Evolutionary conservation across 2,329 filamentous ascomycete genomes (phyloP).

Genomic region (Aspergillus sp.): DNA sequence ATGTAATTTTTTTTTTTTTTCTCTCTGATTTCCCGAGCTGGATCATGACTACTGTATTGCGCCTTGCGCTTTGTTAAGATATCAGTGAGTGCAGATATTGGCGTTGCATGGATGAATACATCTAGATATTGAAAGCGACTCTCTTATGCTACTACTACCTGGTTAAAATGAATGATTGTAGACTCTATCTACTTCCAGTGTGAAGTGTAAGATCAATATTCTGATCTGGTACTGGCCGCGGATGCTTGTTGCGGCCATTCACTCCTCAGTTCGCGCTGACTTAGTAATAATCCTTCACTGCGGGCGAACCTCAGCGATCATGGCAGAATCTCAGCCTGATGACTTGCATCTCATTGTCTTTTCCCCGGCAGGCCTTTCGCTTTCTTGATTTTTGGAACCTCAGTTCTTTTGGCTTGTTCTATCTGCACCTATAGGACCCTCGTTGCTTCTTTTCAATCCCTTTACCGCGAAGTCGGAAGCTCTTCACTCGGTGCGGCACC

Average conservation of each 20-base stretch:
- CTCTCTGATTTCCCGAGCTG: constrained; percentile 3
- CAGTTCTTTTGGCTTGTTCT: constrained; percentile 4
- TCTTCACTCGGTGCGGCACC: constrained; percentile 14
- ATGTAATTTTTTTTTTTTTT: constrained; percentile 3
- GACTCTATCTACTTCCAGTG: not conserved
- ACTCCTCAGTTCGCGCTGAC: constrained; percentile 7
- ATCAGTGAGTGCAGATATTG: constrained; percentile 14
- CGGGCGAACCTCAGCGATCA: constrained; percentile 33
- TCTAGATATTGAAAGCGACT: not conserved
- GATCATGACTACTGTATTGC: constrained; percentile 6
- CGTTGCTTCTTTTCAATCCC: constrained; percentile 5
- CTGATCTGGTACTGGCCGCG: not conserved
- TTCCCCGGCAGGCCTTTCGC: not conserved
- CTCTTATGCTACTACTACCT: constrained; percentile 11
- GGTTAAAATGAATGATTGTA: not conserved
- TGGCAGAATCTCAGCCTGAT: constrained; percentile 25
- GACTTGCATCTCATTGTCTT: constrained; percentile 8
- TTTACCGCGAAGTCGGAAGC: constrained; percentile 14
- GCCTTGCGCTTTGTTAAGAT: constrained; percentile 9
- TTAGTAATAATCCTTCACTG: constrained; percentile 15
- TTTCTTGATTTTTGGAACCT: not conserved
- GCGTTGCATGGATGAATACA: constrained; percentile 15
- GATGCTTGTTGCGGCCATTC: not conserved
- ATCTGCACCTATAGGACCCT: not conserved
- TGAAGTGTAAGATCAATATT: not conserved